phyloP scores from a whole-genome alignment of 805 yeast genomes.

The Saccharomycopsis guyanensis region DNA sequence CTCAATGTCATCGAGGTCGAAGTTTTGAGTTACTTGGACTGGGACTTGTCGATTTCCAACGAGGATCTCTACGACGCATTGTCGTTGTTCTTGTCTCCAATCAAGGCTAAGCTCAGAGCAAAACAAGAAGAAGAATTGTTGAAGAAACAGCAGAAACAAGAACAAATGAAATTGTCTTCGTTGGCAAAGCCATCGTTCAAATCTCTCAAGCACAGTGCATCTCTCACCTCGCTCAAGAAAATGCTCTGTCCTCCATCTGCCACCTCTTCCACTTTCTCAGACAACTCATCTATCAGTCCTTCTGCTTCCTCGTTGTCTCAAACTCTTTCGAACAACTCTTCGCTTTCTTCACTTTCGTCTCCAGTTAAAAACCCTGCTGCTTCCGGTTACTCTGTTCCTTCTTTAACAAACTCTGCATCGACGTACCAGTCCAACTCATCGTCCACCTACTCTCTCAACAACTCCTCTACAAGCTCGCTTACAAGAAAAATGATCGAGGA shows the following conservation, averaged over 20 bases:
- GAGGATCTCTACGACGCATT: slow-evolving; percentile 62
- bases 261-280: slow-evolving; percentile 18
- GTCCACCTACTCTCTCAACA: slow-evolving; percentile 19
- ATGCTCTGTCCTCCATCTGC: slow-evolving; percentile 17
- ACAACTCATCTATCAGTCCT: slow-evolving; percentile 16
- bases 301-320: slow-evolving; percentile 21
- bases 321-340: slow-evolving; percentile 14
- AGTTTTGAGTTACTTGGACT: slow-evolving; percentile 55
- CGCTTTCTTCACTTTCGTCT: slow-evolving; percentile 11
- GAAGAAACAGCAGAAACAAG: slow-evolving; percentile 14
- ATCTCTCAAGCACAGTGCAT: slow-evolving; percentile 16
- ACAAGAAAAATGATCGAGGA: slow-evolving; percentile 20
- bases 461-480: slow-evolving; percentile 14
- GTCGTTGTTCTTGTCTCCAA: slow-evolving; percentile 66
- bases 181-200: slow-evolving; percentile 18
- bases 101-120: slow-evolving; percentile 41
- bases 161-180: slow-evolving; percentile 11
- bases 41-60: slow-evolving; percentile 63
- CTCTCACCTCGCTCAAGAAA: slow-evolving; percentile 16
- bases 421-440: slow-evolving; percentile 17
- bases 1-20: slow-evolving; percentile 79
- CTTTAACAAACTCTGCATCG: slow-evolving; percentile 19
- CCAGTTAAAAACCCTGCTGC: slow-evolving; percentile 11
- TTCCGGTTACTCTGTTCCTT: slow-evolving; percentile 12
- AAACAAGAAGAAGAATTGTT: slow-evolving; percentile 12